Percentiles rank a stretch among this genome's conserved stretches.
Evolutionary conservation across 352 stramenopile genomes (phyloP).

Genomic region (Phytophthora fragariaefolia): DNA sequence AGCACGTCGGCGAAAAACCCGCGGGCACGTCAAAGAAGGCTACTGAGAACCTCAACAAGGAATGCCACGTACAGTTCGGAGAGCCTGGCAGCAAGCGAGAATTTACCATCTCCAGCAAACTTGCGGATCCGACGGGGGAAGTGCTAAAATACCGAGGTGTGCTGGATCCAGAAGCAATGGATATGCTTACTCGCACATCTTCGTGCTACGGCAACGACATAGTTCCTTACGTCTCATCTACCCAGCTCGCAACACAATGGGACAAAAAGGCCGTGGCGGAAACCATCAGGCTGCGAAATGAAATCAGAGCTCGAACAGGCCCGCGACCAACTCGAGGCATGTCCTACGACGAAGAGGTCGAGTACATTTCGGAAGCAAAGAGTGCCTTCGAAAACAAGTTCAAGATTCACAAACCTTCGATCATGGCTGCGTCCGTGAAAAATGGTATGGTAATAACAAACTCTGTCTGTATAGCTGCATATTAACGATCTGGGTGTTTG

Average conservation of each 20-base stretch:
- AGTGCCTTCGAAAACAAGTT: slow-evolving; percentile 77
- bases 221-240: slow-evolving; percentile 64
- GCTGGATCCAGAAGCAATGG: slow-evolving; percentile 54
- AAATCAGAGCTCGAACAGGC: slow-evolving; percentile 71
- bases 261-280: slow-evolving; percentile 60
- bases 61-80: slow-evolving; percentile 72
- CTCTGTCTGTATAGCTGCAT: slow-evolving; percentile 1
- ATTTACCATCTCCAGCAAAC: slow-evolving; percentile 61
- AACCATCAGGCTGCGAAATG: slow-evolving; percentile 65
- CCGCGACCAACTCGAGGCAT: slow-evolving; percentile 61
- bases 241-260: slow-evolving; percentile 73
- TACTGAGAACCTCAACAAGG: slow-evolving; percentile 61
- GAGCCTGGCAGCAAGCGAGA: slow-evolving; percentile 64
- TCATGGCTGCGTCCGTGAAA: slow-evolving; percentile 80
- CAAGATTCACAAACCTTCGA: slow-evolving; percentile 70
- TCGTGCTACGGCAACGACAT: slow-evolving; percentile 61
- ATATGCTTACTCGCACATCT: slow-evolving; percentile 69
- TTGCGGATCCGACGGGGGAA: slow-evolving; percentile 66
- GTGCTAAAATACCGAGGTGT: slow-evolving; percentile 69
- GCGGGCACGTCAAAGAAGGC: slow-evolving; percentile 13
- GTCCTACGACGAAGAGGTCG: slow-evolving; percentile 80
- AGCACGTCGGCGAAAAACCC: slow-evolving; percentile 37
- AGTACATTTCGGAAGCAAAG: slow-evolving; percentile 82
- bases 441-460: slow-evolving; percentile 50
- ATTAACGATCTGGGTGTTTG: slow-evolving; percentile 7